phyloP scores from a whole-genome alignment of 2,329 filamentous ascomycete genomes.

The Pseudopyrenochaeta lycopersici region DNA sequence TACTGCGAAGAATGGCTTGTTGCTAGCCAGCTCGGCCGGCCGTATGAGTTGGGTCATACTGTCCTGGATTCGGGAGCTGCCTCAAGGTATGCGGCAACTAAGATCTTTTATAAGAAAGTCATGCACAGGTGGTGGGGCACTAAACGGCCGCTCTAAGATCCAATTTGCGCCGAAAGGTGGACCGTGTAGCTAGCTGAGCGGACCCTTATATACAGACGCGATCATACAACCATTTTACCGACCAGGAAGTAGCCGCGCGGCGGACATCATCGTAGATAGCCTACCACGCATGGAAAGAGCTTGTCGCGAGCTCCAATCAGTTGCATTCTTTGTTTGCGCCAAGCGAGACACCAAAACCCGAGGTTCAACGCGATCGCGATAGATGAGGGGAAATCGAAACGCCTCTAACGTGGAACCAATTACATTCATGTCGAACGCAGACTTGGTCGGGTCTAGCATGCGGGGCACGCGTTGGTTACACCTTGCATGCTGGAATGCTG shows the following conservation, averaged over 20 bases:
- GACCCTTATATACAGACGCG: not conserved
- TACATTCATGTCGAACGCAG: not conserved
- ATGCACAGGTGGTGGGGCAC: not conserved
- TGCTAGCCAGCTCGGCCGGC: conserved; percentile 24
- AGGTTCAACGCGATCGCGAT: not conserved
- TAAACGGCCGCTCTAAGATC: not conserved
- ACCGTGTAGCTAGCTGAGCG: not conserved
- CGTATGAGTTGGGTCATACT: conserved; percentile 13
- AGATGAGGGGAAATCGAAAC: not conserved
- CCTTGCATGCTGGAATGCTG: too few species aligned
- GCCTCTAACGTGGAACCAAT: not conserved
- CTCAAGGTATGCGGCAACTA: too few species aligned
- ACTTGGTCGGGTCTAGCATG: not conserved
- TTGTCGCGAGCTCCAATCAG: not conserved
- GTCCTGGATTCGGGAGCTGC: not conserved
- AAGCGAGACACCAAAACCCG: not conserved
- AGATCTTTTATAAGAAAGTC: not conserved
- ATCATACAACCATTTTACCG: not conserved
- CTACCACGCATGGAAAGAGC: not conserved
- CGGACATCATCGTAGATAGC: not conserved
- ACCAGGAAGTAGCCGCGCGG: not conserved
- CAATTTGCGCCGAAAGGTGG: not conserved
- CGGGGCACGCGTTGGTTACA: too few species aligned
- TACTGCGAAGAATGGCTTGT: conserved; percentile 23
- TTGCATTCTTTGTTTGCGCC: not conserved